These are phyloP conservation scores for Fusarium duplospermum DNA, from an alignment of 2,329 filamentous ascomycete genomes.

Conservation along the genomic window DNA sequence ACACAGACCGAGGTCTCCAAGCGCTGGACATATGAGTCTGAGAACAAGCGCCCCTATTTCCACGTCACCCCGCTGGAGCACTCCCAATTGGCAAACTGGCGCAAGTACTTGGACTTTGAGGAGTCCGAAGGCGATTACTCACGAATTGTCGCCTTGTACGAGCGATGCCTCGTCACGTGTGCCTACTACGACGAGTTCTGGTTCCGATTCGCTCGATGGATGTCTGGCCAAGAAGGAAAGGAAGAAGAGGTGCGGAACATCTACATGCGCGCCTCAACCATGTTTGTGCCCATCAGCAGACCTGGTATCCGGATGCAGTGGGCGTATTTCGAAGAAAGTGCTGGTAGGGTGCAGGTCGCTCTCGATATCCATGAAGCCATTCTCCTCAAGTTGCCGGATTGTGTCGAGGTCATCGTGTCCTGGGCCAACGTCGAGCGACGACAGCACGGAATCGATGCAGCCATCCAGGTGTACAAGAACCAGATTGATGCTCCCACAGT, in stretches of 20 bases:
- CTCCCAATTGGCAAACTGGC: slow-evolving; percentile 87
- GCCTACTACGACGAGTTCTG: slow-evolving; percentile 98
- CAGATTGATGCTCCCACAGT: slow-evolving; percentile 80
- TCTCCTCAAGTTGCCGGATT: slow-evolving; percentile 79
- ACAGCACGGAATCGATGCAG: slow-evolving; percentile 84
- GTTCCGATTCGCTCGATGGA: slow-evolving; percentile 97
- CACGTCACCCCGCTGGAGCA: slow-evolving; percentile 94
- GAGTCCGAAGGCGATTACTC: slow-evolving; percentile 83
- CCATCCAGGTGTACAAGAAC: slow-evolving; percentile 83
- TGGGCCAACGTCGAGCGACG: slow-evolving; percentile 89
- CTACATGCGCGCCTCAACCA: slow-evolving; percentile 84
- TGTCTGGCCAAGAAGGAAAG: slow-evolving; percentile 82
- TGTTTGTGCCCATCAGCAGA: slow-evolving; percentile 88
- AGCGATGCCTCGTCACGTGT: slow-evolving; percentile 91
- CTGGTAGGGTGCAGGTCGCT: slow-evolving; percentile 79
- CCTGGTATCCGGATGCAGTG: slow-evolving; percentile 89
- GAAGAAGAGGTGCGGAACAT: slow-evolving; percentile 93
- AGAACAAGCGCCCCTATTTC: slow-evolving; percentile 96
- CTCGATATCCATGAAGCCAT: slow-evolving; percentile 88
- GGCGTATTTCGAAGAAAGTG: slow-evolving; percentile 93
- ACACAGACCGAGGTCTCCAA: slow-evolving; percentile 92
- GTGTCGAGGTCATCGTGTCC: slow-evolving; percentile 88
- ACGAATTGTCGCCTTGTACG: slow-evolving; percentile 86
- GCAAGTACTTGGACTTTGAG: slow-evolving; percentile 96
- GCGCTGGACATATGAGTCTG: slow-evolving; percentile 93